Base-by-base conservation (phyloP, 805 yeast species). In the Candida coleopterorum region DNA sequence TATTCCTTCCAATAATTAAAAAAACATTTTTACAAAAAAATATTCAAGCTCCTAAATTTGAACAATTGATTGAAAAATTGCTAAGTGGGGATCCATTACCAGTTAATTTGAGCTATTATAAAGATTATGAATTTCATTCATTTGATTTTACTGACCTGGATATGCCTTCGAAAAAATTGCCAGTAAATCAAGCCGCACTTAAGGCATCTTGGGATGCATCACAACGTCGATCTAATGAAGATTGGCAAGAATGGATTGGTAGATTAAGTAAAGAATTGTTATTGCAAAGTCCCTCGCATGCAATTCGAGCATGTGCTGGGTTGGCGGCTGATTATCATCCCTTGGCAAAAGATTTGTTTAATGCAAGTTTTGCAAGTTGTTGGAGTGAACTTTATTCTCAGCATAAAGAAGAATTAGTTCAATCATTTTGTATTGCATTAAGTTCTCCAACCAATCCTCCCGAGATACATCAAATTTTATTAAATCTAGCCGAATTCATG, bases 231-330 rank as follows among this genome's bases (percentile, higher is more conserved):
- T 86, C 97, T 0, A 80, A 81, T 48, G 97, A 89, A 49, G 98
- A 93, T 47, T 93, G 98, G 98, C 90, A 85, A 49, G 97, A 93
- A 53, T 93, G 99, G 99, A 79, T 88, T 45, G 75, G 95, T 41
- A 70, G 93, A 40, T 67, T 93, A 32, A 80, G 93, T 47, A 83
- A 87, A 35, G 96, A 88, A 52, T 58, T 93, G 23, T 64, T 93
- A 45, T 86, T 85, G 48, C 96, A 89, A 54, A 85, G 96, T 24
- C 96, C 99, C 2, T 86, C 96, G 0, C 95, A 85, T 49, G 94
- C 97, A 2, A 69, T 93, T 27, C 72, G 97, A 46, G 96, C 97
- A 0, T 93, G 98, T 55, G 85, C 95, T 2, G 81, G 83, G 7
- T 64, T 93, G 35, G 97, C 97, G 0, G 79, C 86, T 8, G 85